These are phyloP conservation scores for Rhododendron griersonianum DNA, from an alignment of 148 eudicot genomes.

Conservation along the genomic window DNA sequence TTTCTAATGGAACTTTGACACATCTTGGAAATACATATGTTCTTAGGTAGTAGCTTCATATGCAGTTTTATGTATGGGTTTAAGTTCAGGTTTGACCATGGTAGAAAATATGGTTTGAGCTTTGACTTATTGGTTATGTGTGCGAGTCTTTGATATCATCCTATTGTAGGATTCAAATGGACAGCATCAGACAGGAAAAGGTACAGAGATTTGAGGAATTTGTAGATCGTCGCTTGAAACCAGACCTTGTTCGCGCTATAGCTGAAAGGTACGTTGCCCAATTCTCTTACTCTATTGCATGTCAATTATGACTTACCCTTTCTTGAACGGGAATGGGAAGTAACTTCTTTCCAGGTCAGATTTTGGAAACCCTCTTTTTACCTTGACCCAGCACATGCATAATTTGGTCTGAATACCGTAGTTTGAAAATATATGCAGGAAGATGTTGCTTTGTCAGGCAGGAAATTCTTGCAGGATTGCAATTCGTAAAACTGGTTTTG, in stretches of 20 bases:
- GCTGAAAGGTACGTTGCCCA: constrained; percentile 52
- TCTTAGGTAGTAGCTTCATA: neutral
- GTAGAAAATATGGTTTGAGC: neutral
- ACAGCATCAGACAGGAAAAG: constrained; percentile 44
- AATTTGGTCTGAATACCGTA: neutral
- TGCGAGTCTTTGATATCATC: neutral
- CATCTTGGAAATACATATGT: neutral
- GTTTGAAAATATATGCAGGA: neutral
- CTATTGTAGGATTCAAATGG: constrained; percentile 41
- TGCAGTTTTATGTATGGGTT: neutral
- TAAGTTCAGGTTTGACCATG: neutral
- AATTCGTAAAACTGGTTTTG: neutral
- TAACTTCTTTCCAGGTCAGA: neutral
- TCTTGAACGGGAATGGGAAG: neutral
- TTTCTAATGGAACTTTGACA: neutral
- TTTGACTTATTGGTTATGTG: neutral
- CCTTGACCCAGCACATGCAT: neutral
- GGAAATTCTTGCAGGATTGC: neutral
- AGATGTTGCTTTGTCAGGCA: neutral
- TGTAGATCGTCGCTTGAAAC: constrained; percentile 71
- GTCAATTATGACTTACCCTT: neutral
- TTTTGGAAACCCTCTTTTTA: neutral
- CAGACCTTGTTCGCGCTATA: constrained; percentile 76
- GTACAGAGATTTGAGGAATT: constrained; percentile 75
- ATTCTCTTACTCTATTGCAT: neutral